phyloP scores from a whole-genome alignment of 352 stramenopile genomes.

The Sclerospora graminicola region DNA sequence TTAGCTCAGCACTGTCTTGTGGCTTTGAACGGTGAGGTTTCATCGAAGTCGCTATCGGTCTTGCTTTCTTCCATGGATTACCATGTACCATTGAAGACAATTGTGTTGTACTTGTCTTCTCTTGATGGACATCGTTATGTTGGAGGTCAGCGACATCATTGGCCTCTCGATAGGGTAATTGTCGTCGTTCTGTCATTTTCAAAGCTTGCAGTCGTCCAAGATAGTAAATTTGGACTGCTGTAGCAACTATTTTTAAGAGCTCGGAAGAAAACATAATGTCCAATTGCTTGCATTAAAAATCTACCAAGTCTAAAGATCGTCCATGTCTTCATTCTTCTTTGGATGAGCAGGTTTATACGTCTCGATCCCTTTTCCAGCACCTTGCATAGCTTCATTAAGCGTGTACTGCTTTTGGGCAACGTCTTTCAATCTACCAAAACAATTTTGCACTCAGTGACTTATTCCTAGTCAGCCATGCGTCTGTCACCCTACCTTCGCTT shows the following conservation, averaged over 20 bases:
- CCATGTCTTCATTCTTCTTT: slow-evolving; percentile 37
- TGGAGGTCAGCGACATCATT: too few relatives aligned
- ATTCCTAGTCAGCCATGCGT: background rate
- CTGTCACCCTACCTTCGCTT: slow-evolving; percentile 48
- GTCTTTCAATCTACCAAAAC: slow-evolving; percentile 56
- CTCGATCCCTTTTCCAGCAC: slow-evolving; percentile 61
- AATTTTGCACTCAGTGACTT: too few relatives aligned
- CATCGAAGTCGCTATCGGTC: slow-evolving; percentile 10
- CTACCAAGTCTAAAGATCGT: slow-evolving; percentile 38
- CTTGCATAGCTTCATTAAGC: slow-evolving; percentile 72
- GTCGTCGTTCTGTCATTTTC: too few relatives aligned
- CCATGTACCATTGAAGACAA: too few relatives aligned
- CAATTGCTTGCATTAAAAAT: too few relatives aligned
- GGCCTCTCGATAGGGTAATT: background rate
- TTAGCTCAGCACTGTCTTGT: slow-evolving; percentile 1
- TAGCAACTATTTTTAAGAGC: too few relatives aligned
- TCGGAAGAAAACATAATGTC: too few relatives aligned
- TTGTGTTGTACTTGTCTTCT: too few relatives aligned
- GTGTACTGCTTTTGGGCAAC: slow-evolving; percentile 86
- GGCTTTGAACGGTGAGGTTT: slow-evolving; percentile 4
- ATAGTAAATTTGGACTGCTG: too few relatives aligned
- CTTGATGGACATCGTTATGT: too few relatives aligned
- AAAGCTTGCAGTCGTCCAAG: too few relatives aligned
- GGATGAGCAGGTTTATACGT: slow-evolving; percentile 51
- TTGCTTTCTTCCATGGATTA: too few relatives aligned